phyloP scores from a whole-genome alignment of 2,329 filamentous ascomycete genomes.

The Claviceps fusiformis region DNA sequence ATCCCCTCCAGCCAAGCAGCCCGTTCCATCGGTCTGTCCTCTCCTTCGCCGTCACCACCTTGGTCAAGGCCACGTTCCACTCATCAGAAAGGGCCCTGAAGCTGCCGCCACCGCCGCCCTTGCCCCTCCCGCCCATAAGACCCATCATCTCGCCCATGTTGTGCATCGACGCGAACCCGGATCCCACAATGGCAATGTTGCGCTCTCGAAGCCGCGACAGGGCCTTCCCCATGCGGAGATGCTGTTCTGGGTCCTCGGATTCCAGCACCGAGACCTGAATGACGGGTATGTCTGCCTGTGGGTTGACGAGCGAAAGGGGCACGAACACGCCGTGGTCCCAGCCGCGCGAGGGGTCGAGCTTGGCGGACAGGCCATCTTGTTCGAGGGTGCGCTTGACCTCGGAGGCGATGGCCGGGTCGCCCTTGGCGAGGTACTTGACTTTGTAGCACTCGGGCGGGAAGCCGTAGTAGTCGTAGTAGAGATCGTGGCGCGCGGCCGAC shows the following conservation, averaged over 20 bases:
- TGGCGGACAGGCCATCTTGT: conserved; percentile 29
- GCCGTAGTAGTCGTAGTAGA: conserved; percentile 46
- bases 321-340: conserved; percentile 52
- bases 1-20: conserved; percentile 32
- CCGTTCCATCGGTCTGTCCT: conserved; percentile 22
- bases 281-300: conserved; percentile 37
- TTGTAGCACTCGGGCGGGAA: conserved; percentile 43
- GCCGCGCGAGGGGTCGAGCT: conserved; percentile 25
- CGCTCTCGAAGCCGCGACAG: conserved; percentile 33
- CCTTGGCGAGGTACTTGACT: conserved; percentile 42
- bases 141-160: conserved; percentile 35
- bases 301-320: conserved; percentile 40
- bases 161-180: conserved; percentile 45
- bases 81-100: conserved; percentile 16
- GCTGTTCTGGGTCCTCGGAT: conserved; percentile 33
- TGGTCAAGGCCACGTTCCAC: conserved; percentile 34
- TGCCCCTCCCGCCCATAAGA: conserved; percentile 11
- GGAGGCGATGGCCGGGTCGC: conserved; percentile 37
- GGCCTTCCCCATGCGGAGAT: conserved; percentile 39
- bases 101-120: background rate
- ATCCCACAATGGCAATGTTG: conserved; percentile 46
- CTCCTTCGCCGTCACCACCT: conserved; percentile 23
- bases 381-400: conserved; percentile 32
- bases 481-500: conserved; percentile 28
- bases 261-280: conserved; percentile 43